Conservation (phyloP, 1,139 yeast genomes). For the Wickerhamiella pararugosa region DNA sequence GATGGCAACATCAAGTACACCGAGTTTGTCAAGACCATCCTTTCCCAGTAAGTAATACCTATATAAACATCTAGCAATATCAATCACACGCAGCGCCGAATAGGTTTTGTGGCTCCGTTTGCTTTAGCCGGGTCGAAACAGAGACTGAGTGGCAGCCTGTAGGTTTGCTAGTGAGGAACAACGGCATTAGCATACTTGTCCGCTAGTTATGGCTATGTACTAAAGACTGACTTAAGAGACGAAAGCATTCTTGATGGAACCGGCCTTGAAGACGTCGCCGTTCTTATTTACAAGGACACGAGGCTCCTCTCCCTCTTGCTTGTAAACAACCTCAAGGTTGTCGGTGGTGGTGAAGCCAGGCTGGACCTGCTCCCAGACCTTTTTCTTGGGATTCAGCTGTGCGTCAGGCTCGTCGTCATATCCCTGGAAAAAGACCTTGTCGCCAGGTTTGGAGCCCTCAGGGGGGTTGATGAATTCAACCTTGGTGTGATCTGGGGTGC, state of each 20-base stretch:
- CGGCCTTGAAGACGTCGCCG: constrained; percentile 59
- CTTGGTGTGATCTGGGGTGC: constrained; percentile 34
- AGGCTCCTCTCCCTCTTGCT: constrained; percentile 53
- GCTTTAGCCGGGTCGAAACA: too few species aligned
- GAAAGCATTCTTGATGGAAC: constrained; percentile 50
- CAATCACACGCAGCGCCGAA: too few species aligned
- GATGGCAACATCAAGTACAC: constrained; percentile 94
- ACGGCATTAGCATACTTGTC: background rate
- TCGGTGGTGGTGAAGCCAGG: constrained; percentile 78
- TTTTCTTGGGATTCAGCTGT: constrained; percentile 95
- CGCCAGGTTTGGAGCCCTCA: constrained; percentile 88
- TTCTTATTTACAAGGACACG: constrained; percentile 62
- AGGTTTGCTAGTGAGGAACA: too few species aligned
- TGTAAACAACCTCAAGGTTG: constrained; percentile 60
- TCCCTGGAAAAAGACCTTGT: constrained; percentile 87
- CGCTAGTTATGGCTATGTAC: background rate
- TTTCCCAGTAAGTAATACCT: constrained; percentile 3
- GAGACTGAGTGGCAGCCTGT: too few species aligned
- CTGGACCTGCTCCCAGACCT: constrained; percentile 91
- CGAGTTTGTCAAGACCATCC: constrained; percentile 32
- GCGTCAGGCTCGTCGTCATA: constrained; percentile 71
- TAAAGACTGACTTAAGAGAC: constrained; percentile 38
- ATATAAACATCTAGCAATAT: background rate
- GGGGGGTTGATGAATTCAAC: constrained; percentile 97
- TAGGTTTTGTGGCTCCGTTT: too few species aligned